Conservation (phyloP, 2,329 filamentous ascomycete genomes). For the Xylaria sp. region DNA sequence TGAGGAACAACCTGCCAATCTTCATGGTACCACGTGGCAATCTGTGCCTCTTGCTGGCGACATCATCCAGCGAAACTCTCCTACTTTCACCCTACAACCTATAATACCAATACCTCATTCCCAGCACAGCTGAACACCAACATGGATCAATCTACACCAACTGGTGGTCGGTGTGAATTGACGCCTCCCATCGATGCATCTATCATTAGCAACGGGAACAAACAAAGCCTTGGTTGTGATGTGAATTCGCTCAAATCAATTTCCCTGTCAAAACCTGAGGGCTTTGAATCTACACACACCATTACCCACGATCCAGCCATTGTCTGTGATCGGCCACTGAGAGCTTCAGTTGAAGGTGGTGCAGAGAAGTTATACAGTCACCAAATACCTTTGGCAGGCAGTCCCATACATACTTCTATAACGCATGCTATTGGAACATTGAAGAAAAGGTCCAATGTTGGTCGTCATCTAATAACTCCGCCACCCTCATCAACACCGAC, state of each 20-base stretch:
- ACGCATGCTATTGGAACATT: neutral
- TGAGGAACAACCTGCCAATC: neutral
- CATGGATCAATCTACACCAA: neutral
- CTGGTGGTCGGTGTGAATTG: neutral
- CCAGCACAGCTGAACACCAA: neutral
- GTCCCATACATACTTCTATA: neutral
- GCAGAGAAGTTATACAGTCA: neutral
- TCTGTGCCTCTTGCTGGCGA: constrained; percentile 4
- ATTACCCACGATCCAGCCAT: neutral
- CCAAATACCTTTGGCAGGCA: neutral
- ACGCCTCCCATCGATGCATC: neutral
- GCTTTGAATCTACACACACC: neutral
- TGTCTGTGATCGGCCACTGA: neutral
- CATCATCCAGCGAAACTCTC: neutral
- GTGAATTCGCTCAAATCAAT: neutral
- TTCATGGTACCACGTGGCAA: neutral
- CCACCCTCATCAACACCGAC: constrained; percentile 5
- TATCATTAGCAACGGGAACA: neutral
- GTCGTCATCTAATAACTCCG: neutral
- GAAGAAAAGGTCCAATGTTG: neutral
- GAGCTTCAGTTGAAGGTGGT: neutral
- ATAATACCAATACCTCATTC: constrained; percentile 7
- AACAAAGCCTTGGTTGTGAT: neutral
- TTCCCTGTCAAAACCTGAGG: neutral
- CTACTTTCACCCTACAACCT: neutral